Evolutionary conservation across 208 protist genomes (phyloP).

Genomic region (Leishmania major): DNA sequence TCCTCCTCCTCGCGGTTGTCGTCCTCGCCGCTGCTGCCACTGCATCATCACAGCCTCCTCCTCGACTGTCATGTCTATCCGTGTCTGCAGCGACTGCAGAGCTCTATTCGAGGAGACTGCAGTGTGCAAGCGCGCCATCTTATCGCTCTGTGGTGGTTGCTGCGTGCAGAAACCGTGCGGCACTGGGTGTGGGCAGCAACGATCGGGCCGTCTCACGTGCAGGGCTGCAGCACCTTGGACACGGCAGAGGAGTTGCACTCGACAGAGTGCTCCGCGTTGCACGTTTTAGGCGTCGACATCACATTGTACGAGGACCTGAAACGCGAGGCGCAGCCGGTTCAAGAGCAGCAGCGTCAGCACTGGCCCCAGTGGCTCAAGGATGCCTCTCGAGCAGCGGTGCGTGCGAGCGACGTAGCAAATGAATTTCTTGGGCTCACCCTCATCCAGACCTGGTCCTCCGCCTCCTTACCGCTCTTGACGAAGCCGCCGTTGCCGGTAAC

Average conservation of each 20-base stretch:
- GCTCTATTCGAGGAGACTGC: slow-evolving; percentile 43
- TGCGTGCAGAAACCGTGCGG: slow-evolving; percentile 47
- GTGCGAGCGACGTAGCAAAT: slow-evolving; percentile 40
- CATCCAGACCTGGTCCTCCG: neutral
- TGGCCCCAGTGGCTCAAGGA: slow-evolving; percentile 34
- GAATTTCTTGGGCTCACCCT: slow-evolving; percentile 53
- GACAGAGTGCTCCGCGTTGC: neutral
- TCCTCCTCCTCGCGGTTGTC: neutral
- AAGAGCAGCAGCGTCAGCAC: slow-evolving; percentile 11
- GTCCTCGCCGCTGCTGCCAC: neutral
- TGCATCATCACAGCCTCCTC: slow-evolving; percentile 2
- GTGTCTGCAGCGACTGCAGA: slow-evolving; percentile 23
- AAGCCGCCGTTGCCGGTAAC: neutral
- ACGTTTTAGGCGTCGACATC: slow-evolving; percentile 8
- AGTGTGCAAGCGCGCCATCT: slow-evolving; percentile 45
- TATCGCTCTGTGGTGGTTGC: slow-evolving; percentile 51
- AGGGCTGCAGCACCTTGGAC: neutral
- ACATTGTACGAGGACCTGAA: neutral
- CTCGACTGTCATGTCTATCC: slow-evolving; percentile 22
- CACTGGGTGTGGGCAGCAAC: slow-evolving; percentile 6
- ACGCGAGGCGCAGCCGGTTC: neutral
- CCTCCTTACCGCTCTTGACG: neutral
- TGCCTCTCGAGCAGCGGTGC: slow-evolving; percentile 36
- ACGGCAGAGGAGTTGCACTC: neutral
- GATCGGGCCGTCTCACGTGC: neutral